phyloP scores from a whole-genome alignment of 2,329 filamentous ascomycete genomes.

The Botrytis byssoidea region DNA sequence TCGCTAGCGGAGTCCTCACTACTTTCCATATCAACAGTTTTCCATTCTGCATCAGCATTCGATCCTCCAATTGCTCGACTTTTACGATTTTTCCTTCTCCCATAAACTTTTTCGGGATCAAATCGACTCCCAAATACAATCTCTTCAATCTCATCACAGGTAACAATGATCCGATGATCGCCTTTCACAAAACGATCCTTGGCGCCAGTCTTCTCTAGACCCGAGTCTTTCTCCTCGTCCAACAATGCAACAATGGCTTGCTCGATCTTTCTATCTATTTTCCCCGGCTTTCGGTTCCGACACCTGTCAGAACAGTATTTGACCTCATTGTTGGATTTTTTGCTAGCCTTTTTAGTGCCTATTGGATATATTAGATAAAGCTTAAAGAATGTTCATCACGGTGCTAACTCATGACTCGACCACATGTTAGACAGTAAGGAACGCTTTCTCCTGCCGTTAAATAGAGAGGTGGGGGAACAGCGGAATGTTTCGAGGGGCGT shows the following conservation, averaged over 20 bases:
- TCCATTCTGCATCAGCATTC: conserved; percentile 43
- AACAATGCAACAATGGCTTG: conserved; percentile 46
- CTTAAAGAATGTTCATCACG: no score
- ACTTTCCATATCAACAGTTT: conserved; percentile 48
- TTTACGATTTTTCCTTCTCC: conserved; percentile 47
- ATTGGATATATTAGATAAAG: background rate
- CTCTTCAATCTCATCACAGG: conserved; percentile 50
- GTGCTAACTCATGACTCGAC: conserved; percentile 19
- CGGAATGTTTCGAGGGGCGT: conserved; percentile 16
- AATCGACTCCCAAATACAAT: conserved; percentile 48
- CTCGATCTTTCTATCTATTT: conserved; percentile 53
- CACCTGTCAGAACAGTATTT: conserved; percentile 61
- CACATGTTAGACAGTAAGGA: conserved; percentile 19
- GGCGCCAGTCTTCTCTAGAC: conserved; percentile 30
- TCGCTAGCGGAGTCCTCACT: conserved; percentile 39
- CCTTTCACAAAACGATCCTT: conserved; percentile 47
- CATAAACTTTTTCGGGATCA: conserved; percentile 48
- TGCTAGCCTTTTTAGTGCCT: conserved; percentile 18
- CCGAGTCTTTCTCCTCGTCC: conserved; percentile 38
- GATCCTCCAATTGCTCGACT: conserved; percentile 40
- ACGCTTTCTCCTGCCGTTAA: conserved; percentile 16
- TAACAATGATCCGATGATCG: conserved; percentile 50
- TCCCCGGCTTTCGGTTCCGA: conserved; percentile 50
- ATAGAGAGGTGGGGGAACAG: conserved; percentile 18
- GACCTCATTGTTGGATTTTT: conserved; percentile 24